Evolutionary conservation across 805 yeast genomes (phyloP), one percentile per base, ranked within the genome.

Genomic region (Jamesozyma jinghongensis): DNA sequence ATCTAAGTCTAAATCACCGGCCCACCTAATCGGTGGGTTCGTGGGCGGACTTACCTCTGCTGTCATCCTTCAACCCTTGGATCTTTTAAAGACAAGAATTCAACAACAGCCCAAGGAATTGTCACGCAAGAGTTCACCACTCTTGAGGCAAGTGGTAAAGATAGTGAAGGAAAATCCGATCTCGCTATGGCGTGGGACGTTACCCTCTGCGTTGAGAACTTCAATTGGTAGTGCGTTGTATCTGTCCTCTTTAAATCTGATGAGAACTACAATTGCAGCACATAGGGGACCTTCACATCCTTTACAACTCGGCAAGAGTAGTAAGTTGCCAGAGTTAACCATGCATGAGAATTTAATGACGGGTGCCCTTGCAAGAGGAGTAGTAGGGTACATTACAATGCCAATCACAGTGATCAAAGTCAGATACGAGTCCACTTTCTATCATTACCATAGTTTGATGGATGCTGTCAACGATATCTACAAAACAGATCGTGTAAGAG

Each of bases 391-490:
- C 47, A 46, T 85, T 7, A 85, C 95, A 5, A 92, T 92, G 98
- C 98, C 98, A 0, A 73, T 92, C 8, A 92, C 98, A 0, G 78
- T 92, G 3, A 62, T 92, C 22, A 92, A 92, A 57, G 92, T 94
- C 4, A 70, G 97, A 29, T 87, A 74, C 53, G 97, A 92, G 64
- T 85, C 95, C 4, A 79, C 81, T 29, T 48, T 81, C 41, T 90
- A 85, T 61, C 62, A 73, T 32, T 86, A 87, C 61, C 69, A 64
- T 25, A 76, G 92, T 5, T 54, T 92, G 47, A 45, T 56, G 16
- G 78, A 75, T 28, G 90, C 95, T 0, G 54, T 74, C 1, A 62
- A 50, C 28, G 74, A 76, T 5, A 82, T 86, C 3, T 77, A 71
- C 44, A 40, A 46, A 8, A 58, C 58, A 1, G 76, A 76, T 40